Conservation (phyloP, 768 basidiomycete species). For the Boletus subparvulus region DNA sequence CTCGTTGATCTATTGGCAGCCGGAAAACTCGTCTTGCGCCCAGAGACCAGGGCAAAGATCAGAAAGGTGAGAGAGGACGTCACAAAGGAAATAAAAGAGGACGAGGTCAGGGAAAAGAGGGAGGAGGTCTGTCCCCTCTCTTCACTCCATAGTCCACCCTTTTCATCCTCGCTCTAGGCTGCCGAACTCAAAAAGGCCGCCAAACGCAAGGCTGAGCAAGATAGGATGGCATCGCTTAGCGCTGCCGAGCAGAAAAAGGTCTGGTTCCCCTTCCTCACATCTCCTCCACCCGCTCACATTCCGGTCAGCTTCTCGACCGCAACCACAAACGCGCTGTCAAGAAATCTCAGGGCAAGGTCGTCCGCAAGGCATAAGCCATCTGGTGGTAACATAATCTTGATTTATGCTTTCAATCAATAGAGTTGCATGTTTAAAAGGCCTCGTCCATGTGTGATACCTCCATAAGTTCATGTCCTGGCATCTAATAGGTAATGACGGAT, state of each 20-base stretch:
- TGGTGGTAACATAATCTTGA: not conserved
- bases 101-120: conserved; percentile 62
- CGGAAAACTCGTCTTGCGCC: conserved; percentile 57
- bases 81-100: conserved; percentile 65
- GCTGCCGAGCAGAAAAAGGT: conserved; percentile 85
- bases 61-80: conserved; percentile 71
- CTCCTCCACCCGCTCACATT: conserved; percentile 1
- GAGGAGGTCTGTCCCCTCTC: conserved; percentile 53
- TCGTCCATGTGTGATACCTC: conserved; percentile 14
- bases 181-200: conserved; percentile 69
- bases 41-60: conserved; percentile 81
- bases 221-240: conserved; percentile 68
- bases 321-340: conserved; percentile 71
- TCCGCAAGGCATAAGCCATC: conserved; percentile 18
- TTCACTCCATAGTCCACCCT: not conserved
- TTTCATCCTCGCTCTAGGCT: conserved; percentile 33
- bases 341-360: conserved; percentile 66
- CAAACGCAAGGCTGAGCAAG: conserved; percentile 73
- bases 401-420: conserved; percentile 10
- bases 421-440: conserved; percentile 3
- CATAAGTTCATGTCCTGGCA: not conserved
- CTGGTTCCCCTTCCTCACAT: not conserved
- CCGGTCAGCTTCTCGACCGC: conserved; percentile 59
- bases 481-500: conserved; percentile 11
- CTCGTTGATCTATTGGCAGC: conserved; percentile 65